phyloP scores from a whole-genome alignment of 768 basidiomycete species.

The Solioccasus polychromus region DNA sequence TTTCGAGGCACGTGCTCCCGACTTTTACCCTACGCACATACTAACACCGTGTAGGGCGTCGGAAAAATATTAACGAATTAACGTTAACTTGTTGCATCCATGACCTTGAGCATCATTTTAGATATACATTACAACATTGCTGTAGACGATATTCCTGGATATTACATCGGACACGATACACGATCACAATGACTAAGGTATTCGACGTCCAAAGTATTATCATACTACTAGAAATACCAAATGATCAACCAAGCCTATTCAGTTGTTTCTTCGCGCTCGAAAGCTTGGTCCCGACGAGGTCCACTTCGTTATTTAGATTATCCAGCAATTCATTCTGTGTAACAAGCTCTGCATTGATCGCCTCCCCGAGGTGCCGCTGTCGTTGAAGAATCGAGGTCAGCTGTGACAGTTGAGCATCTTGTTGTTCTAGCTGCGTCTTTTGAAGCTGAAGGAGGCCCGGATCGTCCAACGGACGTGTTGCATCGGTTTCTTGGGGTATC shows the following conservation, averaged over 20 bases:
- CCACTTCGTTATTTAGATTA: constrained; percentile 71
- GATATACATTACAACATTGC: constrained; percentile 25
- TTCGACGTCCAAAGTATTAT: constrained; percentile 12
- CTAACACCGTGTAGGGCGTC: constrained; percentile 46
- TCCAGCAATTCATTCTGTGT: constrained; percentile 87
- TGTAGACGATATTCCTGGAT: constrained; percentile 18
- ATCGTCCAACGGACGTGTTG: constrained; percentile 86
- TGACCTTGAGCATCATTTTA: constrained; percentile 21
- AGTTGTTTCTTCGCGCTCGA: constrained; percentile 77
- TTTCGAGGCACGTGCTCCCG: constrained; percentile 65
- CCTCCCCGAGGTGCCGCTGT: constrained; percentile 82
- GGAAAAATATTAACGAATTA: constrained; percentile 49
- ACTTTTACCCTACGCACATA: constrained; percentile 4
- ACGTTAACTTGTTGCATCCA: constrained; percentile 11
- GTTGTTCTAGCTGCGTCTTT: constrained; percentile 73
- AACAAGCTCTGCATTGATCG: constrained; percentile 79
- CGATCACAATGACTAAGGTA: constrained; percentile 18
- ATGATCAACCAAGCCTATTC: constrained; percentile 62
- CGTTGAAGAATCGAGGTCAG: constrained; percentile 79
- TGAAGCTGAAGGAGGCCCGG: constrained; percentile 78
- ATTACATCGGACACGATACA: constrained; percentile 1
- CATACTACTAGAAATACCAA: constrained; percentile 1
- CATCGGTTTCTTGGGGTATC: constrained; percentile 73
- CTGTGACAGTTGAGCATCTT: constrained; percentile 78
- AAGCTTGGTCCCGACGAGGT: constrained; percentile 74